Evolutionary conservation across 2,329 filamentous ascomycete genomes (phyloP), one percentile per base, ranked within the genome.

Genomic region (Lomentospora prolificans): DNA sequence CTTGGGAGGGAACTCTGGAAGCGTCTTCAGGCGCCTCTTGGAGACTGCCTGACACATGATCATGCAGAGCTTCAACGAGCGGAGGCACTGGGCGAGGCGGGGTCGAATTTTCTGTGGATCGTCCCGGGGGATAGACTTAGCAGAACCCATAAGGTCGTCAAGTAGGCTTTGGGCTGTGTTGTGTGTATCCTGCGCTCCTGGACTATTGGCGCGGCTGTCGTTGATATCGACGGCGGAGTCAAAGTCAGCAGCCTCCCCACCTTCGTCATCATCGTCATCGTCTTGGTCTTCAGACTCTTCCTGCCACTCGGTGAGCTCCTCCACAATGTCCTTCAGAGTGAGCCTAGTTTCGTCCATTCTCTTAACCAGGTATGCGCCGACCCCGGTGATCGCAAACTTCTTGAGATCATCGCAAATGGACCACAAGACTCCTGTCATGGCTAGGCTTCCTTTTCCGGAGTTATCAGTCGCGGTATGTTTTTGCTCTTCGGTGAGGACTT

Each of bases 241-340:
- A 24, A 48, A 55, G 41, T 55, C 53, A 3, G 41, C 39, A 10
- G 25, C 24, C 3, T 10, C 41, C 68, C 17, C 46, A 19, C 10
- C 68, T 24, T 72, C 74, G 1, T 82, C 74, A 31, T 71, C 73
- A 24, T 79, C 75, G 0, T 78, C 73, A 12, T 79, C 77, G 1
- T 82, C 83, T 0, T 82, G 82, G 3, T 82, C 80, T 0, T 79
- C 77, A 8, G 81, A 79, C 63, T 90, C 86, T 1, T 90, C 87
- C 19, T 85, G 83, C 90, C 91, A 96, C 62, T 92, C 89, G 66
- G 90, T 89, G 60, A 96, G 69, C 71, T 96, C 92, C 59, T 88
- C 82, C 61, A 95, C 80, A 0, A 90, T 87, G 71, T 96, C 92
- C 62, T 88, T 81, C 24, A 96, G 73, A 2, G 87, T 81, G 56